Conservation (phyloP, 2,329 filamentous ascomycete species). For the Immersiporthe knoxdaviesiana region DNA sequence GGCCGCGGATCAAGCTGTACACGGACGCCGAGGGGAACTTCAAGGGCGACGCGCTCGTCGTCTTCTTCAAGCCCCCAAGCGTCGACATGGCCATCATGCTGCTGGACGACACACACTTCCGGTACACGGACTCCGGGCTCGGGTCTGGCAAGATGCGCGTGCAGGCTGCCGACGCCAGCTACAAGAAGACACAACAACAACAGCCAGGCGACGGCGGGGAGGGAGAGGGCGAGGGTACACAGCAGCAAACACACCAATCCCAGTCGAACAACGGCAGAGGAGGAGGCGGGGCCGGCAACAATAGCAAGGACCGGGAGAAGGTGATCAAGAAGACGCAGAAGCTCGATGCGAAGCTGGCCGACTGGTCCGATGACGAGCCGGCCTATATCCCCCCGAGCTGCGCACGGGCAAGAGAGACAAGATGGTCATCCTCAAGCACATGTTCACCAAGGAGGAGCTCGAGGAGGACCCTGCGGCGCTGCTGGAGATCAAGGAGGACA, state of each 20-base stretch:
- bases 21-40: constrained; percentile 78
- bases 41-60: constrained; percentile 90
- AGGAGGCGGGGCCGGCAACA: constrained; percentile 34
- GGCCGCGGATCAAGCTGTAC: constrained; percentile 92
- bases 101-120: constrained; percentile 81
- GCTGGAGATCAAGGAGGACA: constrained; percentile 92
- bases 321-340: constrained; percentile 91
- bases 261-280: constrained; percentile 17
- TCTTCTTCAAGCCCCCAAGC: constrained; percentile 95
- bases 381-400: constrained; percentile 50
- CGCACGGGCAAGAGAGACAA: constrained; percentile 68
- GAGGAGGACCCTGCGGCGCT: constrained; percentile 82
- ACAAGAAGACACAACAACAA: constrained; percentile 82
- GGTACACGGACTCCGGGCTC: constrained; percentile 59
- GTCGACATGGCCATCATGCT: constrained; percentile 83
- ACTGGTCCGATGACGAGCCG: constrained; percentile 92
- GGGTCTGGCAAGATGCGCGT: constrained; percentile 73
- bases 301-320: constrained; percentile 77
- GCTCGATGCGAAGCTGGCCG: constrained; percentile 85
- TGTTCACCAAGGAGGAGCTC: constrained; percentile 87
- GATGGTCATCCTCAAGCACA: constrained; percentile 84
- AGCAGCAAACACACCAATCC: constrained; percentile 35
- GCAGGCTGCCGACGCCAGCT: constrained; percentile 83
- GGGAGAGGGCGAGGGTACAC: constrained; percentile 44
- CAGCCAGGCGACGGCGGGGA: no score